Evolutionary conservation across 495 filamentous ascomycete genomes (phyloP), one percentile per base, ranked within the genome.

Genomic region (Entonaema liquescens): DNA sequence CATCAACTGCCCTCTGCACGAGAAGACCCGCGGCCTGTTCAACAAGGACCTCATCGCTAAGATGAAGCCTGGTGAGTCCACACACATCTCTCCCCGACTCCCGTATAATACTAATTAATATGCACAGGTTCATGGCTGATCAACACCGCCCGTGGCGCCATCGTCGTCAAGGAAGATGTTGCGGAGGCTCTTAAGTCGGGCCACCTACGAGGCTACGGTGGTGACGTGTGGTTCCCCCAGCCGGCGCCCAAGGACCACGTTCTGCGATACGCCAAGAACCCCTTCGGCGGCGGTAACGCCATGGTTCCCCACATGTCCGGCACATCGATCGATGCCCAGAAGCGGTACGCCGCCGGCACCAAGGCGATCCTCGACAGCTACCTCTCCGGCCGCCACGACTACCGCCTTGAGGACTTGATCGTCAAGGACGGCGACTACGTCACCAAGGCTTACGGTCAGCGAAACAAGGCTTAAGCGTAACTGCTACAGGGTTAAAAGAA

Each of bases 31-130:
- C 33, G 95, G 95, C 69, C 79, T 99, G 73, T 99, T 99, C 87
- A 97, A 98, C 88, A 98, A 98, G 91, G 93, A 98, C n/a, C 87
- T 99, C 68, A 97, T 99, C 76, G 87, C 91, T 75, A 98, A 98
- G 92, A 99, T 99, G 95, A 99, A 99, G 93, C 90, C 90, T 78
- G 94, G 91, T 89, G 50, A n/a, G 33, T 13, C 67, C 23, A 66
- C 52, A 70, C 58, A 65, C 70, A 70, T 61, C 71, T 55, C 5
- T 23, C 29, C 8, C 15, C 42, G 17, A 4, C 17, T 47, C 17
- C 11, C 42, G 31, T 33, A 33, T 33, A 33, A 7, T 2, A 13
- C 17, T 23, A 23, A 47, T n/a, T n/a, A 40, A n/a, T 12, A 23
- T 21, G n/a, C 35, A 19, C 62, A 91, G 91, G 92, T 71, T 90